These are phyloP conservation scores for Candida sp. DNA, from an alignment of 1,139 yeast genomes.

Conservation along the genomic window DNA sequence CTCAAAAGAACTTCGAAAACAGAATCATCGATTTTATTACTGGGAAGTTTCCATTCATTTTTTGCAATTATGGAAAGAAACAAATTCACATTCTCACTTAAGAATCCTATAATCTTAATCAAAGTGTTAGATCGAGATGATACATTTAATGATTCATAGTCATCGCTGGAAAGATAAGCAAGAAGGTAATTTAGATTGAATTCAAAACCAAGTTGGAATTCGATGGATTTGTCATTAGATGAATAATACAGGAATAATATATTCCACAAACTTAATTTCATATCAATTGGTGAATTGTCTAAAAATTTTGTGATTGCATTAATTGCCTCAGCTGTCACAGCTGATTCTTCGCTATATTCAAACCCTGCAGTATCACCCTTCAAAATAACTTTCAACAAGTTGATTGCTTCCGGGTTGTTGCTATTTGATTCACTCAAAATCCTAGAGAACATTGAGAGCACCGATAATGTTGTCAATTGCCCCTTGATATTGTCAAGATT, in stretches of 20 bases:
- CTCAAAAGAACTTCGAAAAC: slow-evolving; percentile 16
- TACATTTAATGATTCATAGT: slow-evolving; percentile 8
- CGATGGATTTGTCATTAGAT: slow-evolving; percentile 30
- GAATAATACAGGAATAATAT: slow-evolving; percentile 62
- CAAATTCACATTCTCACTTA: slow-evolving; percentile 23
- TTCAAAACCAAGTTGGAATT: slow-evolving; percentile 55
- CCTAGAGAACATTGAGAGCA: slow-evolving; percentile 62
- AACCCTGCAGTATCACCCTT: slow-evolving; percentile 11
- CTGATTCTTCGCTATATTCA: not conserved
- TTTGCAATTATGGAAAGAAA: slow-evolving; percentile 17
- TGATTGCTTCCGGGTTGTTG: slow-evolving; percentile 45
- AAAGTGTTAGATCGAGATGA: slow-evolving; percentile 17
- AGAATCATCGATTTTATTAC: not conserved
- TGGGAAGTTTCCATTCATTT: slow-evolving; percentile 20
- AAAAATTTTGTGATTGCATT: slow-evolving; percentile 59
- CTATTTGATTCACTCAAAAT: slow-evolving; percentile 42
- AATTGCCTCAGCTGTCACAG: slow-evolving; percentile 18
- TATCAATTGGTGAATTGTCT: slow-evolving; percentile 57
- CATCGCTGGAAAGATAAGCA: slow-evolving; percentile 11
- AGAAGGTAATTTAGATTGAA: slow-evolving; percentile 35
- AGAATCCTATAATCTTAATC: slow-evolving; percentile 28
- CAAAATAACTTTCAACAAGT: slow-evolving; percentile 54
- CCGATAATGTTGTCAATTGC: slow-evolving; percentile 65
- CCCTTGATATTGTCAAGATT: slow-evolving; percentile 48
- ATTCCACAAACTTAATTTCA: slow-evolving; percentile 75